Evolutionary conservation across 164 flowering plant genomes (phyloP), one percentile per base, ranked within the genome.

Genomic region (Umbilicus rupestris): DNA sequence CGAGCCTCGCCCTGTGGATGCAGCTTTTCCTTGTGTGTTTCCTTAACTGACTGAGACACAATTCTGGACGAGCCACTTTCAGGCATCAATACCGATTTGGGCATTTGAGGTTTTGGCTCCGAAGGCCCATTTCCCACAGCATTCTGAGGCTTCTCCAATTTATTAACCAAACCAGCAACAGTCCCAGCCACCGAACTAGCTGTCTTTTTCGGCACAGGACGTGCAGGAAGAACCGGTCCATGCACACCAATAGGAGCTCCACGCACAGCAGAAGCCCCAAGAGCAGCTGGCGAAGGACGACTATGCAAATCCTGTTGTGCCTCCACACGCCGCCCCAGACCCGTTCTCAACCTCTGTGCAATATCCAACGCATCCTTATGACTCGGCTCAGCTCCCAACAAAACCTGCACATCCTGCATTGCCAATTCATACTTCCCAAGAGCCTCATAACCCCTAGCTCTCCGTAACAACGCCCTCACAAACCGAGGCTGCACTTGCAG

Each of bases 231-330:
- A 73, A 88, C 82, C 8, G 97, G 97, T 3, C 99, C 97, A 30
- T 92, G 83, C 5, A 97, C 97, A 29, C 77, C 81, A 78, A 91
- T 73, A 15, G 97, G 97, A 0, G 96, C 99, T n/a, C 96, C 97
- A 45, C 92, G 89, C 49, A 89, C 94, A 0, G 96, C 97, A 44
- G 97, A 89, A 46, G 97, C 99, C 5, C 99, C 99, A 42, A 91
- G 90, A 3, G 99, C 99, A 68, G 99, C 99, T 0, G 99, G 96
- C 9, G 99, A 95, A 0, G 99, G 98, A 14, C 90, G 87, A 77
- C 97, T 91, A 68, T 84, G 97, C 44, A 86, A 82, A 67, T 94
- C 98, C 79, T 82, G 95, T 74, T 86, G 92, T 1, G 86, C 82
- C 72, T 88, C 97, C 59, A 77, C 88, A 24, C 87, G 85, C 15